phyloP scores from a whole-genome alignment of 257 asterid species.

The Ballota nigra region DNA sequence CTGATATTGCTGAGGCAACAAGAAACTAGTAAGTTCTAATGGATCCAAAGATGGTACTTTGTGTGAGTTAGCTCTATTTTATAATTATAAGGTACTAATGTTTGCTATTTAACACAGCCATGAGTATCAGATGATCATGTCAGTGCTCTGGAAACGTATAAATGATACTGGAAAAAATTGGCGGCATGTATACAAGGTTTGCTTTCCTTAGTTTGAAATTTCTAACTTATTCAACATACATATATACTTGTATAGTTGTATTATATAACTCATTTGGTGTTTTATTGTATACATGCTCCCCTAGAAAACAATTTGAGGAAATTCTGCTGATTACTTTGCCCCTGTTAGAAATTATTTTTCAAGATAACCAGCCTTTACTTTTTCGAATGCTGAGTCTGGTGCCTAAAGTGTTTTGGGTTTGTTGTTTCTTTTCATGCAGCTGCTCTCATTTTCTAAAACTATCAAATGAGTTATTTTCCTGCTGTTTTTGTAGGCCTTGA shows the following conservation, averaged over 20 bases:
- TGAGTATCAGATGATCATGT: conserved; percentile 92
- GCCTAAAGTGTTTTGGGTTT: conserved; percentile 16
- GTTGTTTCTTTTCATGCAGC: neutral
- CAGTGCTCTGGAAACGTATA: conserved; percentile 91
- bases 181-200: conserved; percentile 98
- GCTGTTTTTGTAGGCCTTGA: conserved; percentile 65
- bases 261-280: neutral
- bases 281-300: conserved; percentile 3
- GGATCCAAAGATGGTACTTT: conserved; percentile 9
- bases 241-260: neutral
- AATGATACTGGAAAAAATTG: conserved; percentile 95
- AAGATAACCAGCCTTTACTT: neutral
- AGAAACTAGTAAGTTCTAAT: conserved; percentile 65
- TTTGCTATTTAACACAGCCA: conserved; percentile 59
- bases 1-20: conserved; percentile 89
- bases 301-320: neutral
- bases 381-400: neutral
- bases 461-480: conserved; percentile 11
- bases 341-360: neutral
- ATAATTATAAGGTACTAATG: conserved; percentile 18
- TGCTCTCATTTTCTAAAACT: conserved; percentile 7
- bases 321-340: conserved; percentile 2
- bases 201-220: conserved; percentile 15
- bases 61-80: neutral
- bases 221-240: neutral